These are phyloP conservation scores for Silene coronaria DNA, from an alignment of 179 eudicot species.

Conservation along the genomic window DNA sequence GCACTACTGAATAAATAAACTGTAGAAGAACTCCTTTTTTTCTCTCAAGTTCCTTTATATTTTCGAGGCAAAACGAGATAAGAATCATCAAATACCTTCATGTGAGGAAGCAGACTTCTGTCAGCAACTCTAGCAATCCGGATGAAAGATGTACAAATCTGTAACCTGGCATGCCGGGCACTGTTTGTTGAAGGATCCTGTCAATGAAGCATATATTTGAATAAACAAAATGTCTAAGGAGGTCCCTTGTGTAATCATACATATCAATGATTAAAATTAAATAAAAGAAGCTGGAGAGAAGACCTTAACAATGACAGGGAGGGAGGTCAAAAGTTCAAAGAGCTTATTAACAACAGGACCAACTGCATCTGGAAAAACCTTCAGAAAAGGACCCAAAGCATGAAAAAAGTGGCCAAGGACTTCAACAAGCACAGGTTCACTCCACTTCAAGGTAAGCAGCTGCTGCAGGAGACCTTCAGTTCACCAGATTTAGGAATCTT, in stretches of 20 bases:
- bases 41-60: too few species aligned
- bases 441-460: constrained; percentile 79
- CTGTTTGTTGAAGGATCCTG: constrained; percentile 90
- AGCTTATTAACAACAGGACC: constrained; percentile 83
- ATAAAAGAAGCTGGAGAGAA: constrained; percentile 9
- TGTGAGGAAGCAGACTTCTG: constrained; percentile 85
- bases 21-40: too few species aligned
- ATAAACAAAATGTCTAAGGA: constrained; percentile 1
- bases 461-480: constrained; percentile 79
- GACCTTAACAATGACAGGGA: constrained; percentile 73
- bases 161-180: constrained; percentile 92
- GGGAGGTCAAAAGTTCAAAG: constrained; percentile 77
- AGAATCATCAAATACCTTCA: constrained; percentile 57
- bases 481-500: constrained; percentile 25
- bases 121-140: constrained; percentile 90
- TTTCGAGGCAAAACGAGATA: background rate
- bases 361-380: constrained; percentile 74
- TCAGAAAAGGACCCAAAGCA: constrained; percentile 84
- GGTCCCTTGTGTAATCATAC: background rate
- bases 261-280: background rate
- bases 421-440: constrained; percentile 75
- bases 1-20: too few species aligned
- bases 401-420: constrained; percentile 84
- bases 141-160: constrained; percentile 93
- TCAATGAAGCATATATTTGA: constrained; percentile 16